phyloP scores from a whole-genome alignment of 2,329 filamentous ascomycete species.

The Fusarium continuum region DNA sequence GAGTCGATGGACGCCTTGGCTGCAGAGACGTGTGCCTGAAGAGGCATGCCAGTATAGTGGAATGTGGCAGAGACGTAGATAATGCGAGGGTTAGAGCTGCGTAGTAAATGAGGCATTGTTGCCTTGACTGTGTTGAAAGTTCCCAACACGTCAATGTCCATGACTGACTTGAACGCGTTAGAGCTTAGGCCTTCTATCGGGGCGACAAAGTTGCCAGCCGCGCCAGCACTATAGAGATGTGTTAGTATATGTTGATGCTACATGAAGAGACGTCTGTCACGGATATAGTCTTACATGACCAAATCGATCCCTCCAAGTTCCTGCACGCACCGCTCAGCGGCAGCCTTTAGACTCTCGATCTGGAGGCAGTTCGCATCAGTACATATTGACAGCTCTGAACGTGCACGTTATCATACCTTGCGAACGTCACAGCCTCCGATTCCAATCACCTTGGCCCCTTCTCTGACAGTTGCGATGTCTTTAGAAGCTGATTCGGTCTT shows the following conservation, averaged over 20 bases:
- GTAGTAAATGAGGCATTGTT: conserved; percentile 80
- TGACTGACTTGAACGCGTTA: conserved; percentile 94
- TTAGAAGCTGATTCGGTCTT: conserved; percentile 85
- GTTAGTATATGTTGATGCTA: neutral
- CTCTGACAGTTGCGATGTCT: conserved; percentile 81
- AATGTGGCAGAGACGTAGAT: conserved; percentile 91
- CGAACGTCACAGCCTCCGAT: conserved; percentile 84
- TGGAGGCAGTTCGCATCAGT: conserved; percentile 16
- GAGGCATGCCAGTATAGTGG: conserved; percentile 85
- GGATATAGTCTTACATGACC: conserved; percentile 75
- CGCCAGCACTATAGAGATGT: conserved; percentile 74
- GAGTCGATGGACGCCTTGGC: conserved; percentile 93
- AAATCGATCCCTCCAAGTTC: conserved; percentile 92
- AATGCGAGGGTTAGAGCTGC: conserved; percentile 81
- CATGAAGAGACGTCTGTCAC: neutral
- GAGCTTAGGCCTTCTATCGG: conserved; percentile 82
- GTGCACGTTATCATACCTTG: conserved; percentile 56
- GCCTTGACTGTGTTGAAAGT: conserved; percentile 96
- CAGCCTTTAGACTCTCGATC: conserved; percentile 59
- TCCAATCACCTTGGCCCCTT: conserved; percentile 85
- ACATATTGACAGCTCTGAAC: neutral
- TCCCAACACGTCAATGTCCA: conserved; percentile 94
- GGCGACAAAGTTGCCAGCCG: conserved; percentile 94
- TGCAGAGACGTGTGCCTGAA: conserved; percentile 89
- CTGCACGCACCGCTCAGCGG: conserved; percentile 80